Conservation (phyloP, 257 asterid species). For the Echites panduratus region DNA sequence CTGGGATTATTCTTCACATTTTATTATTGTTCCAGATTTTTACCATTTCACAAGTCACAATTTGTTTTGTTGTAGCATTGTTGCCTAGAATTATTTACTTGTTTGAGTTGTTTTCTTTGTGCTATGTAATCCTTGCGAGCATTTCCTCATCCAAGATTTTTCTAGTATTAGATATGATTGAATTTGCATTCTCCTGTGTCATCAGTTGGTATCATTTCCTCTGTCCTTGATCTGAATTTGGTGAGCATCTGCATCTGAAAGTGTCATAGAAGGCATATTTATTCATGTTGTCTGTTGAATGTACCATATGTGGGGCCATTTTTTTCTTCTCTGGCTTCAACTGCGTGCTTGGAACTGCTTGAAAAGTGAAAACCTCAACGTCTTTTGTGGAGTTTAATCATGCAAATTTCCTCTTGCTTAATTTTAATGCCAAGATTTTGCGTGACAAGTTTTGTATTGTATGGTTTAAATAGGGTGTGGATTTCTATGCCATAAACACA, state of each 20-base stretch:
- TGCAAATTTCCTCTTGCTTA: not conserved
- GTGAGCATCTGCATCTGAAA: not conserved
- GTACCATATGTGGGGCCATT: not conserved
- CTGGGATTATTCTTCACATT: not conserved
- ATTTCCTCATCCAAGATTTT: not conserved
- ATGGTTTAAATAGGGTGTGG: constrained; percentile 68
- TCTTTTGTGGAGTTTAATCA: not conserved
- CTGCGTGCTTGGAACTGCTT: not conserved
- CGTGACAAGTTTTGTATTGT: constrained; percentile 14
- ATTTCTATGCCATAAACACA: constrained; percentile 89
- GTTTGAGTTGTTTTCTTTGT: not conserved
- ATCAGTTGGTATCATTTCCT: not conserved
- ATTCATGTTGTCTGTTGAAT: not conserved
- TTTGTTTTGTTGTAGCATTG: not conserved
- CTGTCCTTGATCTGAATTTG: not conserved
- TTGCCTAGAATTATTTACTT: not conserved
- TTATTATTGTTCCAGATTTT: not conserved
- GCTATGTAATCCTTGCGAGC: not conserved
- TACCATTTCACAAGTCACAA: not conserved
- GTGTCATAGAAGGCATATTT: not conserved
- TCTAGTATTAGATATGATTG: not conserved
- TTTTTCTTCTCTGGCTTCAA: not conserved
- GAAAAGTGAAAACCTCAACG: not conserved
- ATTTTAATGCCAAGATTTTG: not conserved
- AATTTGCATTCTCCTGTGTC: not conserved